Conservation (phyloP, 108 stramenopile genomes). For the Nannochloropsis gaditana region DNA sequence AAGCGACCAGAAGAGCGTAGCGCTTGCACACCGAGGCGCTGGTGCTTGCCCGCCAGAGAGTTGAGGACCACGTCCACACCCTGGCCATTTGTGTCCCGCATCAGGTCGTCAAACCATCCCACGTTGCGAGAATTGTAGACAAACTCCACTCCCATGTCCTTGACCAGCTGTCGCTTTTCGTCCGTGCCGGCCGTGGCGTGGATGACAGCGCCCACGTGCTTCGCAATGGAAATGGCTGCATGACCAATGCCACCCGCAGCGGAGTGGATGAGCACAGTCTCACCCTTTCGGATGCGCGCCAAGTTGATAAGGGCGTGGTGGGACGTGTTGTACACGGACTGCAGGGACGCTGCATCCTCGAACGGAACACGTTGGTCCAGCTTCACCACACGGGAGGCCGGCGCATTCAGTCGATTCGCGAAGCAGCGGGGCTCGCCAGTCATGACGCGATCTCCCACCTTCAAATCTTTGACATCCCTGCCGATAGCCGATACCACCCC, state of each 20-base stretch:
- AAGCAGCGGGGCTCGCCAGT: slow-evolving; percentile 1
- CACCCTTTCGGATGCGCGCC: slow-evolving; percentile 21
- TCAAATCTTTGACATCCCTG: neutral
- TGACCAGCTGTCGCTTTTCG: slow-evolving; percentile 17
- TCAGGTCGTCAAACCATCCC: neutral
- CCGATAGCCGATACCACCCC: neutral
- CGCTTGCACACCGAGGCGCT: neutral
- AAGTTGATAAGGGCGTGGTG: slow-evolving; percentile 8
- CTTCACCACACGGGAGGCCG: neutral
- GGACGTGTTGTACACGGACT: slow-evolving; percentile 20
- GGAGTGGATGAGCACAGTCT: slow-evolving; percentile 23
- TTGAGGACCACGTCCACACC: slow-evolving; percentile 25
- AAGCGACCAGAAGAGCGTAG: slow-evolving; percentile 21
- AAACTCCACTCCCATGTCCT: slow-evolving; percentile 14
- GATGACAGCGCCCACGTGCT: neutral
- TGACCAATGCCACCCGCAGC: slow-evolving; percentile 22
- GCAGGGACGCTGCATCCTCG: slow-evolving; percentile 21
- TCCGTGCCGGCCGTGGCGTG: slow-evolving; percentile 17
- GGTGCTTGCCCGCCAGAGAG: slow-evolving; percentile 20
- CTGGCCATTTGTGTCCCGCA: neutral
- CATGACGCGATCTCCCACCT: neutral
- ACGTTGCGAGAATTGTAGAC: slow-evolving; percentile 21
- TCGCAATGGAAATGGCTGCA: slow-evolving; percentile 8
- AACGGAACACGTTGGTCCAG: neutral
- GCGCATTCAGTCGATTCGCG: neutral